These are phyloP conservation scores for Dittrichia graveolens DNA, from an alignment of 129 eudicot genomes.

Conservation along the genomic window DNA sequence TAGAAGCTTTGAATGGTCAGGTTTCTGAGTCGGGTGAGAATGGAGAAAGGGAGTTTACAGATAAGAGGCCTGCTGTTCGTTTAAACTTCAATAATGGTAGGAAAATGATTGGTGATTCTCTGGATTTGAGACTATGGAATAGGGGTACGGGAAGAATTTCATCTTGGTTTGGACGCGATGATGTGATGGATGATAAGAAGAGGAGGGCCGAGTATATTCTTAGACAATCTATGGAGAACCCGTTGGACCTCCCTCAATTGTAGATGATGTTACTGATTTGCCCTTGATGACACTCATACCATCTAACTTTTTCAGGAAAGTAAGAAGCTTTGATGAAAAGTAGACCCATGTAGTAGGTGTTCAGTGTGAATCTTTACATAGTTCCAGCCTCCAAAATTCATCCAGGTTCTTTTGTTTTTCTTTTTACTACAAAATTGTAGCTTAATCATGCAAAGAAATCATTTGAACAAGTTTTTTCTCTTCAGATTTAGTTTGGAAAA, in stretches of 20 bases:
- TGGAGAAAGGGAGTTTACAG: constrained; percentile 45
- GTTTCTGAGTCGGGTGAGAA: constrained; percentile 51
- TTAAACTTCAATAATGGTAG: constrained; percentile 68
- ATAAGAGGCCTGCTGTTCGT: constrained; percentile 65
- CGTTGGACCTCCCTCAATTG: constrained; percentile 75
- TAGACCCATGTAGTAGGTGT: constrained; percentile 42
- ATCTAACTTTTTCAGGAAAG: constrained; percentile 28
- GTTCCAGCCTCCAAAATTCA: constrained; percentile 36
- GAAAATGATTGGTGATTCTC: constrained; percentile 68
- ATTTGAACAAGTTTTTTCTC: constrained; percentile 36
- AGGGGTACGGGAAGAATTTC: constrained; percentile 52
- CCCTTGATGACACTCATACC: constrained; percentile 35
- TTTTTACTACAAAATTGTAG: constrained; percentile 38
- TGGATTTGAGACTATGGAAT: constrained; percentile 72
- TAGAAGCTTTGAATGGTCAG: constrained; percentile 73
- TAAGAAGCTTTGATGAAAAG: constrained; percentile 38
- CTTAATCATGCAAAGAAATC: constrained; percentile 36
- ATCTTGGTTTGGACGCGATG: constrained; percentile 75
- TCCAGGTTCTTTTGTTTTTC: constrained; percentile 35
- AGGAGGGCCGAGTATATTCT: constrained; percentile 86
- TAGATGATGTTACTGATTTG: constrained; percentile 55
- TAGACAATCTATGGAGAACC: constrained; percentile 79
- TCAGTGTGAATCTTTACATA: constrained; percentile 40
- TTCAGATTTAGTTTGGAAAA: constrained; percentile 9
- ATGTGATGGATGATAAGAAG: constrained; percentile 86